Evolutionary conservation across 2,329 filamentous ascomycete genomes (phyloP).

Genomic region (Aaosphaeria pasadenensis): DNA sequence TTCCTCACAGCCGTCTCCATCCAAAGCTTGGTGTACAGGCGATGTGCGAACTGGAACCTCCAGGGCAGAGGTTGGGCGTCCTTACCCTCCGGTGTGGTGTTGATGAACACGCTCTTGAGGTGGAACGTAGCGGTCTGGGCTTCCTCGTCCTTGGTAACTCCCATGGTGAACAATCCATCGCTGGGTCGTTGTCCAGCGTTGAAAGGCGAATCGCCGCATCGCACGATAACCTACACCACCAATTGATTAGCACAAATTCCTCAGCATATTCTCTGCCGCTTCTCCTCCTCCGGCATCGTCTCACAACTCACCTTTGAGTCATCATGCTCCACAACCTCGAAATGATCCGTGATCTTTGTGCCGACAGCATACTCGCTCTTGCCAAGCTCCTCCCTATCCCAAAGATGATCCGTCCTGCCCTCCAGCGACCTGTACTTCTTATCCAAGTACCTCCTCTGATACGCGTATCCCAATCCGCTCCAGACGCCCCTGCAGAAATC

Average conservation of each 20-base stretch:
- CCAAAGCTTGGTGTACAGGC: constrained; percentile 39
- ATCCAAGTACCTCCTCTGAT: constrained; percentile 35
- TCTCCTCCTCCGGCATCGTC: not conserved
- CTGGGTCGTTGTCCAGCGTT: constrained; percentile 24
- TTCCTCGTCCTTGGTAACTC: constrained; percentile 37
- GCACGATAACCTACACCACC: constrained; percentile 30
- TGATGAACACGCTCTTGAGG: constrained; percentile 39
- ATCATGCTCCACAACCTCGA: constrained; percentile 38
- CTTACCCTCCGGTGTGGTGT: constrained; percentile 36
- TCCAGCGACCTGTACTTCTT: constrained; percentile 30
- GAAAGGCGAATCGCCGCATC: constrained; percentile 37
- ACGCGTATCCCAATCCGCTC: constrained; percentile 34
- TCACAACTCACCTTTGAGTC: constrained; percentile 28
- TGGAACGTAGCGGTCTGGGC: constrained; percentile 36
- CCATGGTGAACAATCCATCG: constrained; percentile 39
- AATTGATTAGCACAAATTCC: constrained; percentile 5
- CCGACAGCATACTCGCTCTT: constrained; percentile 32
- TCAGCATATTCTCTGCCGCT: not conserved
- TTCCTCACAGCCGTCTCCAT: constrained; percentile 41
- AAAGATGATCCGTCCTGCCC: constrained; percentile 30
- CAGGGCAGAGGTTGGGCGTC: constrained; percentile 21
- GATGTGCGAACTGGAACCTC: constrained; percentile 30
- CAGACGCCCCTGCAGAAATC: constrained; percentile 39
- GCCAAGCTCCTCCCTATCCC: constrained; percentile 33
- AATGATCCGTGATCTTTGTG: constrained; percentile 39